Evolutionary conservation across 2,329 filamentous ascomycete species (phyloP), one percentile per base, ranked within the genome.

Genomic region (Ophiocordyceps camponoti-floridani): DNA sequence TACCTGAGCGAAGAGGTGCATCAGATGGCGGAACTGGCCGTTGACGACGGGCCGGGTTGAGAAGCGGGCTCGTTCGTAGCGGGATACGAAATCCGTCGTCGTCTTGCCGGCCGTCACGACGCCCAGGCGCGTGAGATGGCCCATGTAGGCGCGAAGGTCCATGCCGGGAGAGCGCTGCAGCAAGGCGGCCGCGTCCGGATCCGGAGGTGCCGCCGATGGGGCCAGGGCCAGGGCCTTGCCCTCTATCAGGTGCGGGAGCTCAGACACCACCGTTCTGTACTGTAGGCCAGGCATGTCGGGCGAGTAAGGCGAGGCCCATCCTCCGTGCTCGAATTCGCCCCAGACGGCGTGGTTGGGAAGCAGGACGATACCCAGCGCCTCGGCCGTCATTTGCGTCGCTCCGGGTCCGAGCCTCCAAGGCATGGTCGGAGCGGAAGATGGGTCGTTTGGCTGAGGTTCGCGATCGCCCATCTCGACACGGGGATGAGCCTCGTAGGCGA

Each of bases 211-310:
- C 14, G 65, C 68, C 1, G 69, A 66, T 28, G 80, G 85, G 0
- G 83, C 85, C 35, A 94, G 72, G 0, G 84, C 87, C n/a, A 95
- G 77, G 1, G 87, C 89, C 59, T 89, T 89, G 10, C 85, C 89
- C 65, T 96, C 89, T 49, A 96, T 84, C 27, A 96, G 70, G 56
- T 93, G 82, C 1, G 88, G 85, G 23, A 98, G 69, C 61, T 96
- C 89, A 35, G 74, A 71, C 16, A 95, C 69, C 23, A 98, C 85
- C 2, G 78, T 77, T 52, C 71, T 73, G 60, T 94, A 96, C 50
- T 93, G 79, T n/a, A 96, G 64, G 55, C 85, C 77, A 4, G 85
- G 79, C 16, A 91, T 64, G 55, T 91, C 83, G 9, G 73, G 66
- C 1, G 77, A 82, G 28, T 75, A 73, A 6, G 89, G 89, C 2